Base-by-base conservation (phyloP, 805 yeast genomes). In the Wickerhamomyces chaumierensis region DNA sequence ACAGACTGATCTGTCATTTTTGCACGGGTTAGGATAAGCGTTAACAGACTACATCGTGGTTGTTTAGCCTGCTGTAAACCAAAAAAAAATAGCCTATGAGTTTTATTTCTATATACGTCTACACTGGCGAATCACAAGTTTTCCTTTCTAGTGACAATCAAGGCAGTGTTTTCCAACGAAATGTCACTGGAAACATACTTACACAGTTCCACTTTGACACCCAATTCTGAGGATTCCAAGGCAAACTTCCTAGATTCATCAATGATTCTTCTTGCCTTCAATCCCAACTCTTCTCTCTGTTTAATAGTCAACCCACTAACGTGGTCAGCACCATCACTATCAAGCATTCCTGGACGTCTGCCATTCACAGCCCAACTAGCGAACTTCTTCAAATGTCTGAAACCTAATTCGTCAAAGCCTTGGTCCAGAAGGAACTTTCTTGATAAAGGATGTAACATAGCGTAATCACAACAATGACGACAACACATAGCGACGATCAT, bases 361-460 rank as follows among this genome's bases (percentile, higher is more conserved):
- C 95, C 94, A 49, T 80, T 77, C 1, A 90, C 85, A 0, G 95
- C 95, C 95, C 96, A 87, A 3, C 95, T 78, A 13, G 78, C 81
- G 59, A 83, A 66, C 50, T 76, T 80, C 40, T 70, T 69, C 35
- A 88, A 53, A 14, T 65, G 62, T 4, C 48, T 48, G 52, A 78
- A 77, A 6, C 71, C 63, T 12, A 47, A 48, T 9, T 42, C 39
- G n/a, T 53, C 54, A 4, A 69, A 43, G 1, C 42, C 48, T 12
- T 41, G 33, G 28, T 53, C 46, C 2, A 42, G 17, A 9, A 62
- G 33, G 32, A 43, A 43, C 8, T 47, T 39, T 23, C 38, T 41
- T 2, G 46, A 33, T 7, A 37, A 33, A 21, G 60, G 63, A 0
- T 69, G 66, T 14, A 82, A 56, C 14, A 81, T 62, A 40, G 70